Evolutionary conservation across 257 asterid genomes (phyloP), one percentile per base, ranked within the genome.

Genomic region (Lavandula angustifolia): DNA sequence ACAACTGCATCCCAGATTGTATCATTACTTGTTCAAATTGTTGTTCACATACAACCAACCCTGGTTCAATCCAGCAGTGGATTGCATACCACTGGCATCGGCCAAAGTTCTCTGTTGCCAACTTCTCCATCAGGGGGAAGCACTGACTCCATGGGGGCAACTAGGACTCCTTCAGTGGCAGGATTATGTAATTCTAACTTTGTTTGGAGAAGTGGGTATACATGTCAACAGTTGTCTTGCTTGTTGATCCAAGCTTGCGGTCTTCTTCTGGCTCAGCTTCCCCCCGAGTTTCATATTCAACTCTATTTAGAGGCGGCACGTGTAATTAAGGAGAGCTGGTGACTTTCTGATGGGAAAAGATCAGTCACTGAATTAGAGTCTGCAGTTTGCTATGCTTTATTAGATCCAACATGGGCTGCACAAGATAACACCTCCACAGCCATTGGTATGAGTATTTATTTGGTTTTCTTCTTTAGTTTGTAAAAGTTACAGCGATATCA

Each of bases 81-180:
- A 10, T 68, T 84, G 50, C 86, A 85, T 79, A 75, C 92, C 33
- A 65, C 70, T 40, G 62, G 82, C 14, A 76, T 54, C 47, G 86
- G 95, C 65, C 96, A 88, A 77, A 70, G 92, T 72, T 83, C 95
- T 56, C 78, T 83, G 76, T 70, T 86, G 85, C 97, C 99, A 62
- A 86, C 99, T 66, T 94, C 99, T 76, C 97, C 99, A 67, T 94
- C 97, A 41, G 97, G 97, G 51, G 99, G 99, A 53, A 92, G 99
- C 78, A 83, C 90, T 9, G 97, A 94, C 76, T 94, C 97, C 56
- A 54, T 90, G 64, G 86, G 94, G 62, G 89, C 92, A 54, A 77
- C 88, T 52, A 78, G 94, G 76, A 69, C 85, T 72, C 62, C 88
- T 67, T 74, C 95, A 14, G 81, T 76, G 59, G 79, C 97, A 12